Base-by-base conservation (phyloP, 345 rosid species). In the Rhodamnia argentea region DNA sequence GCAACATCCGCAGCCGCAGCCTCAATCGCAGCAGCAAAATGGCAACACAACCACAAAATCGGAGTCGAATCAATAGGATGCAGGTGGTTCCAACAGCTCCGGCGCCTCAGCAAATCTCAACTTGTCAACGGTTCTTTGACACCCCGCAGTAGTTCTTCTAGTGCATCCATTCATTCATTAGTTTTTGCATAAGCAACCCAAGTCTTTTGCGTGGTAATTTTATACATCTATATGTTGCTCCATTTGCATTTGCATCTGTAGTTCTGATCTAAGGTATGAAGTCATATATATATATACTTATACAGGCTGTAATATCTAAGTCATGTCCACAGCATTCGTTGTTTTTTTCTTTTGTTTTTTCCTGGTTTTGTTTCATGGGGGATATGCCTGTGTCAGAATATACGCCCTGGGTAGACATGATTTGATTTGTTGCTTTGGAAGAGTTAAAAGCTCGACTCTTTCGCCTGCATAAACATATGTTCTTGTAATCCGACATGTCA, bases 21-120 rank as follows among this genome's bases (percentile, higher is more conserved):
- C 50, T 16, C 92, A 89, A 84, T 57, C 84, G 52, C 93, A 88
- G 86, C 93, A 88, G 60, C 93, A 90, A 88, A 94, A 91, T 78
- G 92, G 91, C 27, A 92, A 83, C 85, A 15, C 92, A 59, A 53
- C 70, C 26, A 42, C 94, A 82, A 94, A 93, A 85, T 84, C 95
- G 4, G 98, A 96, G 84, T 89, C 93, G 5, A 91, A 88, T 84
- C 92, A 93, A 78, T 94, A 95, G 93, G 85, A 57, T 11, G 24
- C 1, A 23, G 76, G 78, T 9, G 78, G 76, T 42, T 16, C 76
- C 76, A 83, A 16, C 84, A 56, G 20, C 64, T 57, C 75, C 1
- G 75, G 32, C 75, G 0, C n/a, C 75, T 9, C 20, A 13, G 29
- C 62, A 52, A 82, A 47, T 13, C 83, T 82, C 18, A 13, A 42